Percentiles rank a stretch among this genome's conserved stretches.
phyloP scores from a whole-genome alignment of 257 asterid genomes.

The Nicotiana obtusifolia region DNA sequence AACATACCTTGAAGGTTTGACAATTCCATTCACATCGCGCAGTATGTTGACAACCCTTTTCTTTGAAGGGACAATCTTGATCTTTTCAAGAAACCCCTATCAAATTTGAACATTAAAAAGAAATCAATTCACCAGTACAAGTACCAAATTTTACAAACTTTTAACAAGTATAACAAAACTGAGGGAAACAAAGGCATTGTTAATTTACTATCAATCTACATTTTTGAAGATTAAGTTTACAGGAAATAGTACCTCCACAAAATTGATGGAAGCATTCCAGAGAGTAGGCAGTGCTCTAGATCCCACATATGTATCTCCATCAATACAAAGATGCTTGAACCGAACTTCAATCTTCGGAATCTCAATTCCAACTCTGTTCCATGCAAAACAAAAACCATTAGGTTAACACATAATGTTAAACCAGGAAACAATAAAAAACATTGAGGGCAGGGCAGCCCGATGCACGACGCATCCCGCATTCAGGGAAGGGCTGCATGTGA shows the following conservation, averaged over 20 bases:
- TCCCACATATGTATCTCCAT: constrained; percentile 72
- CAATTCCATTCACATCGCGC: constrained; percentile 57
- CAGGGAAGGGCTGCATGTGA: too few relatives aligned
- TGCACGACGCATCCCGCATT: too few relatives aligned
- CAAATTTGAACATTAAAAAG: not conserved
- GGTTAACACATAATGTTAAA: not conserved
- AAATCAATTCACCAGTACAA: not conserved
- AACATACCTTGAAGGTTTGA: constrained; percentile 83
- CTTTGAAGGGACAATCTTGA: constrained; percentile 77
- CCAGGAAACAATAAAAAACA: not conserved
- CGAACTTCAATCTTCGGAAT: constrained; percentile 86
- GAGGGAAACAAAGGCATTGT: not conserved
- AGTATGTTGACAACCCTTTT: constrained; percentile 68
- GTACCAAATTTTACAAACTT: not conserved
- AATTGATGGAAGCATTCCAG: constrained; percentile 61
- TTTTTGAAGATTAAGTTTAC: not conserved
- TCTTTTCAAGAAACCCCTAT: constrained; percentile 60
- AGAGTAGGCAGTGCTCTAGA: constrained; percentile 93
- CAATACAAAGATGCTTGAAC: constrained; percentile 57
- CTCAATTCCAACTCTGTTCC: constrained; percentile 69
- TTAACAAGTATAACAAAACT: not conserved
- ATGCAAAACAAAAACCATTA: not conserved
- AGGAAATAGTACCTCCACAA: constrained; percentile 49
- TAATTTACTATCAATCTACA: not conserved
- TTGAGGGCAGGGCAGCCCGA: too few relatives aligned